Conservation (phyloP, 1,139 yeast species). For the Candida glucosophila region DNA sequence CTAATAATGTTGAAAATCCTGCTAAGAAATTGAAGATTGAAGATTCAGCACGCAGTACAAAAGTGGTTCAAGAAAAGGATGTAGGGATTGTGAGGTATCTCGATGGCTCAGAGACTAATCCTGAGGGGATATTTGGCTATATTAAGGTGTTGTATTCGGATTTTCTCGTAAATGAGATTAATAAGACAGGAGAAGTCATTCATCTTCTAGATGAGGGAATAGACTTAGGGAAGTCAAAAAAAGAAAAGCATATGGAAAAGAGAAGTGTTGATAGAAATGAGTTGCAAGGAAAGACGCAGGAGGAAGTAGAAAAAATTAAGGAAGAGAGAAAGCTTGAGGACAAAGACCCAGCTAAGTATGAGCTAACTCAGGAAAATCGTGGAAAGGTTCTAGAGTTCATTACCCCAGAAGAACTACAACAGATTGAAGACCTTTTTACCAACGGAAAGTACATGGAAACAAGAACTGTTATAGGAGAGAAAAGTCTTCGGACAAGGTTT, state of each 20-base stretch:
- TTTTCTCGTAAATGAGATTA: conserved; percentile 86
- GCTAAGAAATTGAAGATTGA: conserved; percentile 5
- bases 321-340: conserved; percentile 18
- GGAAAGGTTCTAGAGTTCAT: conserved; percentile 41
- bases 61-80: conserved; percentile 47
- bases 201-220: conserved; percentile 72
- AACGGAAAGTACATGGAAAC: conserved; percentile 59
- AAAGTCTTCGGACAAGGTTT: conserved; percentile 61
- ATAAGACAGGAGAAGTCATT: conserved; percentile 56
- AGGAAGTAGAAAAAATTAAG: conserved; percentile 25
- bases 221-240: conserved; percentile 40
- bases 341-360: conserved; percentile 30
- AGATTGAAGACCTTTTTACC: conserved; percentile 46
- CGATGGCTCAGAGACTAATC: conserved; percentile 27
- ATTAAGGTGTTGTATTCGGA: conserved; percentile 91
- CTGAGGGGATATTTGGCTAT: conserved; percentile 65
- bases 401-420: conserved; percentile 50
- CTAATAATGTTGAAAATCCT: conserved; percentile 2
- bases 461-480: conserved; percentile 50
- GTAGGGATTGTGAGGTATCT: conserved; percentile 80
- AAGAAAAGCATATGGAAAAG: conserved; percentile 41
- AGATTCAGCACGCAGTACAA: conserved; percentile 6
- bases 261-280: conserved; percentile 31
- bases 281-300: conserved; percentile 25
- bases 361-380: conserved; percentile 37